A percentile compares a stretch with the other conserved stretches of the same genome.
These are phyloP conservation scores for Penicillium psychrosexuale DNA, from an alignment of 2,329 filamentous ascomycete genomes.

Conservation along the genomic window DNA sequence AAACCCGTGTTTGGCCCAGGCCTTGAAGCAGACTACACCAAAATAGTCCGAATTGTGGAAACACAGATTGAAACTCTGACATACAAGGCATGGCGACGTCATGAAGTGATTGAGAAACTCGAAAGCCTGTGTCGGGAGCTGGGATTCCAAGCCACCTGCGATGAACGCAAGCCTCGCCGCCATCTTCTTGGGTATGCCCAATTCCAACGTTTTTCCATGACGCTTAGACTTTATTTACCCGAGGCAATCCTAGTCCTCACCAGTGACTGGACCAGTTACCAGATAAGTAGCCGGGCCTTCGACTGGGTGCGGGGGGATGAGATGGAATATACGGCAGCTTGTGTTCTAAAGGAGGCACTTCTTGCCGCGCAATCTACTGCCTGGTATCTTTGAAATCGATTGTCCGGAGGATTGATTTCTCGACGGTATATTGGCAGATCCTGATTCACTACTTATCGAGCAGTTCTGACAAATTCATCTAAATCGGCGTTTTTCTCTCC, in stretches of 20 bases:
- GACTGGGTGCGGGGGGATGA: background rate
- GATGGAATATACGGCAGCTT: background rate
- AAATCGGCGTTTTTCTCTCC: accelerated
- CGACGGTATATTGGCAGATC: too few species aligned
- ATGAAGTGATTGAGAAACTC: background rate
- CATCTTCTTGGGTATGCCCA: background rate
- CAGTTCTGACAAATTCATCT: too few species aligned
- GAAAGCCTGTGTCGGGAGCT: background rate
- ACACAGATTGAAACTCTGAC: background rate
- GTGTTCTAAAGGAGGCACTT: background rate
- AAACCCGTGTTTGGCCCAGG: background rate
- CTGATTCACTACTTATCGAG: too few species aligned
- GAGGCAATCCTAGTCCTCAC: background rate
- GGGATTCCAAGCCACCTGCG: background rate
- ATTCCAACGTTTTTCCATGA: background rate
- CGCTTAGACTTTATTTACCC: background rate
- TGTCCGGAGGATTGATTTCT: background rate
- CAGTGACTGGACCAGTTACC: background rate
- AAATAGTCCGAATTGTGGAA: background rate
- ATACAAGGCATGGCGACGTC: background rate
- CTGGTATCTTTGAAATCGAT: background rate
- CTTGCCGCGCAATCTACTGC: background rate
- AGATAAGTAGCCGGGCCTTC: background rate
- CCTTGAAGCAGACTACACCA: background rate
- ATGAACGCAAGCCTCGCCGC: background rate